Conservation (phyloP, 1,284 basidiomycete genomes). For the Ganoderma meredithae region DNA sequence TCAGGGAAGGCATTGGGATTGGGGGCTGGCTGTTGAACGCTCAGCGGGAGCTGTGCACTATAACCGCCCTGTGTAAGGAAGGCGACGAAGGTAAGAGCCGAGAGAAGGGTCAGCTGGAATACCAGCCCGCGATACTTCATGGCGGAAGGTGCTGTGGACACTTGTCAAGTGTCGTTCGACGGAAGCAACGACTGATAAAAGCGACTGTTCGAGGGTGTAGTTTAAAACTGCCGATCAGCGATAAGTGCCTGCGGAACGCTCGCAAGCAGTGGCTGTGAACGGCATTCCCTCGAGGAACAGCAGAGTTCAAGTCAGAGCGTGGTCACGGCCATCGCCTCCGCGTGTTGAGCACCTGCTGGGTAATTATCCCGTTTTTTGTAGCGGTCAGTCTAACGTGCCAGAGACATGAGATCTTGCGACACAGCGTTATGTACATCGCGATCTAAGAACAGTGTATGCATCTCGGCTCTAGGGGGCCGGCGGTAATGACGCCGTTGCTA, state of each 20-base stretch:
- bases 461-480: not conserved
- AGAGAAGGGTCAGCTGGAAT: not conserved
- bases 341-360: no score
- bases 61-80: not conserved
- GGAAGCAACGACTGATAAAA: no score
- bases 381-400: not conserved
- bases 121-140: not conserved
- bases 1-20: conserved; percentile 42
- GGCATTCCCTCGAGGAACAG: no score
- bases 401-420: not conserved
- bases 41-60: conserved; percentile 1
- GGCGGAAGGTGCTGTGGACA: not conserved
- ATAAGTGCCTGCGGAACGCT: no score
- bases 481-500: not conserved
- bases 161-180: no score
- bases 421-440: not conserved
- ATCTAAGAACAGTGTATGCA: not conserved
- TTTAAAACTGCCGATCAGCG: no score
- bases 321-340: no score
- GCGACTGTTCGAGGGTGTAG: no score
- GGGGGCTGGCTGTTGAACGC: not conserved
- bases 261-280: no score
- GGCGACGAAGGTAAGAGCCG: not conserved
- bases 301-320: no score
- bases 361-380: no score